Base-by-base conservation (phyloP, 257 asterid genomes). In the Solanum infundibuliforme region DNA sequence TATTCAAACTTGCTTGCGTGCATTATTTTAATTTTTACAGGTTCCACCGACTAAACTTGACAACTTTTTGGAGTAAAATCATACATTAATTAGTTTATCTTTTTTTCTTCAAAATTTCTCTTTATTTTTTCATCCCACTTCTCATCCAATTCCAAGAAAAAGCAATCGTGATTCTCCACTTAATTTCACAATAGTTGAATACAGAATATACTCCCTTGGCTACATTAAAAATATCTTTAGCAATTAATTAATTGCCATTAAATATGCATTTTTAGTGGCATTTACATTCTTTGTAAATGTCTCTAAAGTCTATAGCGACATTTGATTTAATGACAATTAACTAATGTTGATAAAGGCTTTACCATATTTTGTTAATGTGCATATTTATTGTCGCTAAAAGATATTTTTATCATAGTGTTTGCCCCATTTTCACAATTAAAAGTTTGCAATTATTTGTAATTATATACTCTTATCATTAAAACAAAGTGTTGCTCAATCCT, bases 321-420 rank as follows among this genome's bases (percentile, higher is more conserved):
- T 55, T 55, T 18, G 9, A 55, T 55, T 18, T 0, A 55, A 55
- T 55, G 4, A 18, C 10, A 55, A 2, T 55, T 18, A 18, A 55
- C 1, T 55, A 55, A 55, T 55, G 0, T 18, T 1, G 10, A 0
- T 55, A 55, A 55, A 55, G 4, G 0, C 0, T 55, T 18, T 55
- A 55, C 0, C 9, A 6, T 1, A 6, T 18, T 55, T 1, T 1
- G 4, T 18, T 18, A 55, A 55, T 55, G 1, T 55, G 0, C 10
- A 52, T 52, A 52, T 52, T 52, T 52, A 2, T 18, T 55, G n/a
- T 16, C 1, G n/a, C n/a, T 6, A 55, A 55, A 18, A 18, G 1
- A 55, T 55, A 6, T 55, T 55, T 55, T 18, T 2, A 0, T 18
- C 1, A 0, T 55, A 55, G n/a, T 2, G 1, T 55, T 55, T 18